These are phyloP conservation scores for Trichoderma harzianum DNA, from an alignment of 2,329 filamentous ascomycete species.

Conservation along the genomic window DNA sequence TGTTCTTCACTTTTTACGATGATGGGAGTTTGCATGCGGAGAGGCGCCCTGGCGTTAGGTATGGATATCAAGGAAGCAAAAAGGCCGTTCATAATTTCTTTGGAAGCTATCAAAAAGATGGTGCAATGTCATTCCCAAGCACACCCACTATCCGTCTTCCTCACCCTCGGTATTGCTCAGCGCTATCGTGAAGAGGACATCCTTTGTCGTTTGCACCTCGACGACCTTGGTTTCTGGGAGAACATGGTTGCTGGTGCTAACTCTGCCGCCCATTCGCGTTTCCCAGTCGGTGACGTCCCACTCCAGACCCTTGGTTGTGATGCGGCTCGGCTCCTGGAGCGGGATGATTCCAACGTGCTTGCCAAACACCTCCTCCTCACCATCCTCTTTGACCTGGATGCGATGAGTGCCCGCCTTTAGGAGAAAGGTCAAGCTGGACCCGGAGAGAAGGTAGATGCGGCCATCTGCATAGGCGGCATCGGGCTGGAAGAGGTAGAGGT, in stretches of 20 bases:
- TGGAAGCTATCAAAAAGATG: constrained; percentile 9
- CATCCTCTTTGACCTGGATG: constrained; percentile 59
- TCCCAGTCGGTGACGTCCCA: constrained; percentile 88
- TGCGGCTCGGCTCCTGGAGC: constrained; percentile 70
- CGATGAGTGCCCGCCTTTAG: constrained; percentile 65
- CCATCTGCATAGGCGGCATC: constrained; percentile 49
- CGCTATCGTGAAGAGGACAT: constrained; percentile 74
- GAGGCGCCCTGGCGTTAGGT: constrained; percentile 20
- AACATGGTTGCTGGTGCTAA: constrained; percentile 82
- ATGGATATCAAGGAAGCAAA: neutral
- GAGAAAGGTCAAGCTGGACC: constrained; percentile 77
- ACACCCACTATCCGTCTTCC: constrained; percentile 28
- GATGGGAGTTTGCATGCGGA: constrained; percentile 6
- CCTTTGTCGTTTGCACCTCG: constrained; percentile 58
- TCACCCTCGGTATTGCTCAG: constrained; percentile 41
- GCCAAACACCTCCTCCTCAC: constrained; percentile 56
- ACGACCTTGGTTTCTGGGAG: constrained; percentile 56
- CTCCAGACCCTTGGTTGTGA: constrained; percentile 76
- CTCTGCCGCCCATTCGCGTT: constrained; percentile 67
- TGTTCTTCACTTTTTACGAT: constrained; percentile 76
- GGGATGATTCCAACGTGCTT: constrained; percentile 86
- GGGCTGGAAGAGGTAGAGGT: constrained; percentile 65
- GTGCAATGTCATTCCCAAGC: neutral
- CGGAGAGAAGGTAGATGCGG: constrained; percentile 74
- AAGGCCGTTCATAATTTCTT: constrained; percentile 14